phyloP scores from a whole-genome alignment of 768 basidiomycete species.

The Tulasnella sp. region DNA sequence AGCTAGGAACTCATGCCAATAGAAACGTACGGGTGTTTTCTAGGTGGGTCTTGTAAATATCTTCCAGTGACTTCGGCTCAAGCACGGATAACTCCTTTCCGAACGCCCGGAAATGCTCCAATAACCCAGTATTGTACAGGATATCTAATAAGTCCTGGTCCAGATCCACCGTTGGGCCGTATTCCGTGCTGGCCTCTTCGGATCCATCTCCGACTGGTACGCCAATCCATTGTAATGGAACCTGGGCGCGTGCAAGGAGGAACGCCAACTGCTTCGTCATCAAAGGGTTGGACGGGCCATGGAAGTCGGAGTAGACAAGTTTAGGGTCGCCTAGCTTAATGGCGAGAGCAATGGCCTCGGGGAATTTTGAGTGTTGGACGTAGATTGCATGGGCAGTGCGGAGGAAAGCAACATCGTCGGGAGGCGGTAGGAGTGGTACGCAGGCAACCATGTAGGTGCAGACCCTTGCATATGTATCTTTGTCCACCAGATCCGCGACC shows the following conservation, averaged over 20 bases:
- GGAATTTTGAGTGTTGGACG: conserved; percentile 77
- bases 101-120: conserved; percentile 79
- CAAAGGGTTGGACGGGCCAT: conserved; percentile 80
- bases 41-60: conserved; percentile 95
- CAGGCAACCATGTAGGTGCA: conserved; percentile 97
- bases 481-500: conserved; percentile 73
- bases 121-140: conserved; percentile 80
- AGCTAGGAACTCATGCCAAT: not conserved
- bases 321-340: conserved; percentile 77
- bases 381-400: conserved; percentile 86
- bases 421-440: conserved; percentile 83
- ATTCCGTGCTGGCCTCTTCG: conserved; percentile 52
- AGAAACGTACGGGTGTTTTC: conserved; percentile 72
- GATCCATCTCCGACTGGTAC: conserved; percentile 48
- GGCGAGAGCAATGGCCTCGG: conserved; percentile 83
- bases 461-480: conserved; percentile 82
- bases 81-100: conserved; percentile 89
- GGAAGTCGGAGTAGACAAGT: conserved; percentile 82
- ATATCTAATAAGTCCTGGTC: conserved; percentile 72
- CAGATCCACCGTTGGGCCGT: conserved; percentile 53
- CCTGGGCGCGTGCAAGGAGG: conserved; percentile 85
- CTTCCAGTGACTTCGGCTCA: conserved; percentile 89
- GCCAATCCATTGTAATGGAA: conserved; percentile 86
- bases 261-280: conserved; percentile 97
- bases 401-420: conserved; percentile 88